Evolutionary conservation across 495 filamentous ascomycete genomes (phyloP), one percentile per base, ranked within the genome.

Genomic region (Neurospora hispaniola): DNA sequence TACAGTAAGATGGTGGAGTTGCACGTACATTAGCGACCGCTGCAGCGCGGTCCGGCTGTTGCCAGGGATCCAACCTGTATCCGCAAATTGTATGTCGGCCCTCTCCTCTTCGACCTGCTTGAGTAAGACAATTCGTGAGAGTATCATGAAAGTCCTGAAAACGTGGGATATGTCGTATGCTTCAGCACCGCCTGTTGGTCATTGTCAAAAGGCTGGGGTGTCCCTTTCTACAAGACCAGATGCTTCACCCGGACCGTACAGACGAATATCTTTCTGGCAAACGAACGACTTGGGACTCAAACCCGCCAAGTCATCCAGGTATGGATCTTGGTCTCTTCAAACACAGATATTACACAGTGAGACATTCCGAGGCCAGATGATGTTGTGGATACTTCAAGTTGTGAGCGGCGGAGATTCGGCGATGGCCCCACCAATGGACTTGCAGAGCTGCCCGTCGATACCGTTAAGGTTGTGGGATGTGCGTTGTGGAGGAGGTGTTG

Each of bases 391-490:
- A 12, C 20, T 27, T 27, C 48, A 27, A 23, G 10, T 27, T 54
- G 46, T 54, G 12, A 54, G 46, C 46, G 20, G 46, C 46, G 46
- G 20, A 54, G 20, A 12, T 59, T 59, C 48, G 48, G 20, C 12
- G 7, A 27, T 5, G 20, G 7, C 48, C 46, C 48, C 48, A 59
- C 48, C 48, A 59, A 12, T 59, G 48, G 46, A 54, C 20, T 54
- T 31, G 38, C 42, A 59, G 70, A 71, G 71, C 70, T 42, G 70
- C 31, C 46, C 42, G 35, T 74, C 42, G 73, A 71, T 76, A 73
- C 73, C 75, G 75, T 74, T 70, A 62, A 59, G 43, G 48, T 74
- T 27, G 72, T 71, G 71, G 20, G 62, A 69, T 70, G 39, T 66
- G 27, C 54, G 54, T 27, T 66, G 39, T 8, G 5, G 54, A 31